Evolutionary conservation across 1,139 yeast species (phyloP), one percentile per base, ranked within the genome.

Genomic region (Pichia sp.): DNA sequence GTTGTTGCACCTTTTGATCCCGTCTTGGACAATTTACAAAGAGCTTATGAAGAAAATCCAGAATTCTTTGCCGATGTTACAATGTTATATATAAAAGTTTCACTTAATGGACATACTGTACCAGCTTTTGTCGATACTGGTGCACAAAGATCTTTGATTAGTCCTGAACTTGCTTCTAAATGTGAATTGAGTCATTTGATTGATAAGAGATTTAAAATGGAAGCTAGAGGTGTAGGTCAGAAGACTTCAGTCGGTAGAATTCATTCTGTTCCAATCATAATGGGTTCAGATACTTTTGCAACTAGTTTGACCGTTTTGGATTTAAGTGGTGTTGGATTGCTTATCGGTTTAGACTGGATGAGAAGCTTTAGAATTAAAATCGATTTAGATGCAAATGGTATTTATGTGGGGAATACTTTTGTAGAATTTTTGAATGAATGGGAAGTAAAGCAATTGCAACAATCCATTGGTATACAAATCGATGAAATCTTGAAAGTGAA

Each of bases 41-140:
- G 77, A 50, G 97, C 97, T 0, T 70, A 80, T 59, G 96, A 89
- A 47, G 79, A 81, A 43, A 78, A 89, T 9, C 98, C 99, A 0
- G 98, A 91, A 60, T 74, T 85, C 32, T 91, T 91, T 61, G 80
- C 89, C 0, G 45, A 49, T 24, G 93, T 91, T 4, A 75, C 76
- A 32, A 88, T 93, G 96, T 69, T 91, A 39, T 89, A 80, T 62
- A 77, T 91, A 17, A 71, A 80, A 43, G 71, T 88, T 40, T 78
- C 76, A 47, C 82, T 91, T 21, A 88, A 89, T 55, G 91, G 93
- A 1, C 71, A 72, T 38, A 77, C 79, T 20, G 84, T 88, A 8
- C 85, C 85, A 59, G 97, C 97, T 0, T 85, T 91, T 66, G 95
- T 91, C 10, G 99, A 91, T 59, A 79, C 96, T 0, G 98, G 99